Conservation (phyloP, 768 basidiomycete genomes). For the Cubamyces sp. region DNA sequence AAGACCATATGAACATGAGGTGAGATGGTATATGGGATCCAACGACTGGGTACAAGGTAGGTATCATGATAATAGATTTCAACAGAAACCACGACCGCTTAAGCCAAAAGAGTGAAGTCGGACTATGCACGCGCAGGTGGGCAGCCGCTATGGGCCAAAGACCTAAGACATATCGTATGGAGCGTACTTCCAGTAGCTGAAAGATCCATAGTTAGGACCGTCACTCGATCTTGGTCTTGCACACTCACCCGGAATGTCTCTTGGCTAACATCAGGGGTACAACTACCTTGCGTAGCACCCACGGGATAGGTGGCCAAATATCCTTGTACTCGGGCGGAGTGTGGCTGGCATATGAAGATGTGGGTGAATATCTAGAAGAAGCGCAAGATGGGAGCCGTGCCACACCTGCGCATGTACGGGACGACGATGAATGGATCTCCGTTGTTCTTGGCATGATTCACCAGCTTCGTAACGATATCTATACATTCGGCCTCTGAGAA, state of each 20-base stretch:
- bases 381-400: background rate
- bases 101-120: too few relatives aligned
- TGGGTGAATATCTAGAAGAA: background rate
- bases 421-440: too few relatives aligned
- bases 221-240: background rate
- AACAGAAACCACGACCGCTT: too few relatives aligned
- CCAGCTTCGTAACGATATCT: too few relatives aligned
- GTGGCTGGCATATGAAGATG: slow-evolving; percentile 34
- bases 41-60: too few relatives aligned
- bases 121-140: too few relatives aligned
- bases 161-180: slow-evolving; percentile 40
- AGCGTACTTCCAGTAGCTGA: slow-evolving; percentile 45
- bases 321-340: slow-evolving; percentile 43
- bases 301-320: slow-evolving; percentile 40
- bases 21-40: too few relatives aligned
- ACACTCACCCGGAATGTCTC: slow-evolving; percentile 39
- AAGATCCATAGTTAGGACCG: background rate
- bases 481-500: too few relatives aligned
- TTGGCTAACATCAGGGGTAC: slow-evolving; percentile 42
- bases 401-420: slow-evolving; percentile 44
- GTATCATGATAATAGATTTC: too few relatives aligned
- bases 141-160: too few relatives aligned
- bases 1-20: too few relatives aligned
- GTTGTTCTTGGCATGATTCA: too few relatives aligned
- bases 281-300: slow-evolving; percentile 42